Evolutionary conservation across 169 alveolate species (phyloP).

Genomic region (Plasmodium gaboni): DNA sequence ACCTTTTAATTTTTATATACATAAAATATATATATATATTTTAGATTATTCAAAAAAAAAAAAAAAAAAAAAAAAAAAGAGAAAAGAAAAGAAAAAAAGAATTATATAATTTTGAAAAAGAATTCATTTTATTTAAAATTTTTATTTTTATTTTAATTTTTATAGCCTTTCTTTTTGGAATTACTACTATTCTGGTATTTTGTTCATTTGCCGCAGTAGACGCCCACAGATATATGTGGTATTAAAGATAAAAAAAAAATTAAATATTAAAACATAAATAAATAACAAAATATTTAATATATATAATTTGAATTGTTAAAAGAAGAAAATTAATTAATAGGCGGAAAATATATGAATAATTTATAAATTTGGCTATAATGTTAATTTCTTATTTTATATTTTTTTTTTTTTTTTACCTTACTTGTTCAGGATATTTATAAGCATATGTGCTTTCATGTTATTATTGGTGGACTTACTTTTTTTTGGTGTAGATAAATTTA

Average conservation of each 20-base stretch:
- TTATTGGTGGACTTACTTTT: conserved; percentile 47
- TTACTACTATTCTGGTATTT: conserved; percentile 47
- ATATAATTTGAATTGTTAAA: not conserved
- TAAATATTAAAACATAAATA: conserved; percentile 5
- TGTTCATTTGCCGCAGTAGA: conserved; percentile 65
- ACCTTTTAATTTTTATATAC: not conserved
- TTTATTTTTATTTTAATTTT: conserved; percentile 12
- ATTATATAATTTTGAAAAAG: conserved; percentile 10
- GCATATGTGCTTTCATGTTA: conserved; percentile 51
- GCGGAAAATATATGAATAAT: not conserved
- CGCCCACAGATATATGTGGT: conserved; percentile 68
- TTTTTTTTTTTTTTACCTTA: conserved; percentile 14
- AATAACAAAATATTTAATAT: not conserved
- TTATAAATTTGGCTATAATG: not conserved
- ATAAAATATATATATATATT: not conserved
- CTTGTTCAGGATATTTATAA: conserved; percentile 66
- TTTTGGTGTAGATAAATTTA: conserved; percentile 74
- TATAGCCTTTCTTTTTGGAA: conserved; percentile 69
- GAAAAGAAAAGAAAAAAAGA: not conserved
- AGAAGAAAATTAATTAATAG: not conserved
- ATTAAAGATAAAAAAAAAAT: conserved; percentile 6
- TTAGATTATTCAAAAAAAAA: conserved; percentile 2
- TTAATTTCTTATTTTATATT: not conserved
- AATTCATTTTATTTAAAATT: not conserved
- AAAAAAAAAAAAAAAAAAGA: conserved; percentile 5